Evolutionary conservation across 768 basidiomycete genomes (phyloP).

Genomic region (Lanmaoa rubissima): DNA sequence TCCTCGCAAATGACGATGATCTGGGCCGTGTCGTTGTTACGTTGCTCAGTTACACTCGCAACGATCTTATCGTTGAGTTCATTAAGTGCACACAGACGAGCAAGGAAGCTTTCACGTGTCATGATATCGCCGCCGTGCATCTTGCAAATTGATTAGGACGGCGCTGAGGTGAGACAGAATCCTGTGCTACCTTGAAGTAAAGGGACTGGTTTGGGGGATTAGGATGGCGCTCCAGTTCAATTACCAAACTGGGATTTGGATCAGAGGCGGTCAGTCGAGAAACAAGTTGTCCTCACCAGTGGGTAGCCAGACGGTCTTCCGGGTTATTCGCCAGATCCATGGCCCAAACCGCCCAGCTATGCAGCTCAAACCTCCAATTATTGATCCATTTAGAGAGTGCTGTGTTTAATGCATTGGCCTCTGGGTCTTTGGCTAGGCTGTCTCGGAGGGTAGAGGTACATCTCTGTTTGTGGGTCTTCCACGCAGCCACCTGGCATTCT

Average conservation of each 20-base stretch:
- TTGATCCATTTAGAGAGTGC: constrained; percentile 29
- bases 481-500: constrained; percentile 29
- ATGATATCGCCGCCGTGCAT: constrained; percentile 26
- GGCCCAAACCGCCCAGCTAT: constrained; percentile 19
- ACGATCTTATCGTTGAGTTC: constrained; percentile 19
- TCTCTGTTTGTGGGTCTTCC: constrained; percentile 28
- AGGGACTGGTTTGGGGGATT: constrained; percentile 14
- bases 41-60: constrained; percentile 19
- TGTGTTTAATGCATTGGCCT: constrained; percentile 16
- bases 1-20: constrained; percentile 24
- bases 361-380: constrained; percentile 21
- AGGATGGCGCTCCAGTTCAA: constrained; percentile 20
- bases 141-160: constrained; percentile 11
- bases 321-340: constrained; percentile 30
- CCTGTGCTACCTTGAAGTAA: constrained; percentile 20
- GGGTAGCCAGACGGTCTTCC: constrained; percentile 23
- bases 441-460: constrained; percentile 14
- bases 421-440: constrained; percentile 12
- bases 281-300: constrained; percentile 12
- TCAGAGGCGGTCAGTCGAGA: not conserved
- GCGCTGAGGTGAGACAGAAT: not conserved
- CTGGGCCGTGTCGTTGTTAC: constrained; percentile 27
- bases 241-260: constrained; percentile 17
- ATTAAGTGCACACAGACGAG: constrained; percentile 12
- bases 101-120: constrained; percentile 17